Evolutionary conservation across 1,284 basidiomycete genomes (phyloP).

Genomic region (Hypsizygus ulmarius): DNA sequence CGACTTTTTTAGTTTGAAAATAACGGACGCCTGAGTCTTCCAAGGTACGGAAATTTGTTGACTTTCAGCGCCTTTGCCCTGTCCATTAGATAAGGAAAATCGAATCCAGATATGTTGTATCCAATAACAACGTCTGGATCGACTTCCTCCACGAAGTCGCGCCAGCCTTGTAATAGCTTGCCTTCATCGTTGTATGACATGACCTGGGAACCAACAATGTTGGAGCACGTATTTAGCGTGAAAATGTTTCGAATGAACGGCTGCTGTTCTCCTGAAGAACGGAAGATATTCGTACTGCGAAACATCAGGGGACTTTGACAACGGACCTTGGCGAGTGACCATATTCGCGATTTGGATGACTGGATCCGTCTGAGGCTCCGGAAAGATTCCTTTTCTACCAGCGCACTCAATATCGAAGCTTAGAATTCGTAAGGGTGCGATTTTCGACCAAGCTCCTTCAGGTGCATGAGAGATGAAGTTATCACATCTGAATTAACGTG

Average conservation of each 20-base stretch:
- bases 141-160: slow-evolving; percentile 80
- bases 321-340: slow-evolving; percentile 89
- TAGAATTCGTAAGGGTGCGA: slow-evolving; percentile 87
- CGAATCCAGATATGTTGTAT: slow-evolving; percentile 90
- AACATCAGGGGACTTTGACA: not conserved
- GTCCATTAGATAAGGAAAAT: slow-evolving; percentile 92
- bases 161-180: slow-evolving; percentile 76
- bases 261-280: slow-evolving; percentile 69
- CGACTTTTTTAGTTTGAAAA: not conserved
- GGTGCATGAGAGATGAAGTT: slow-evolving; percentile 84
- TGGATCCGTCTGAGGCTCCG: slow-evolving; percentile 84
- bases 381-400: slow-evolving; percentile 93
- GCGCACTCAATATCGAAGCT: slow-evolving; percentile 99
- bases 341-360: slow-evolving; percentile 98
- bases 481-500: slow-evolving; percentile 57
- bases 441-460: slow-evolving; percentile 86
- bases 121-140: slow-evolving; percentile 95
- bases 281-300: slow-evolving; percentile 5
- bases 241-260: slow-evolving; percentile 97
- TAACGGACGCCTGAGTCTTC: slow-evolving; percentile 69
- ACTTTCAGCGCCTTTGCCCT: slow-evolving; percentile 81
- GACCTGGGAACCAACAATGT: slow-evolving; percentile 95
- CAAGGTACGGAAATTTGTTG: slow-evolving; percentile 73
- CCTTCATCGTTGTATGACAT: slow-evolving; percentile 79
- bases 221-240: slow-evolving; percentile 87